phyloP scores from a whole-genome alignment of 2,329 filamentous ascomycete genomes.

The Aspergillus sp. region DNA sequence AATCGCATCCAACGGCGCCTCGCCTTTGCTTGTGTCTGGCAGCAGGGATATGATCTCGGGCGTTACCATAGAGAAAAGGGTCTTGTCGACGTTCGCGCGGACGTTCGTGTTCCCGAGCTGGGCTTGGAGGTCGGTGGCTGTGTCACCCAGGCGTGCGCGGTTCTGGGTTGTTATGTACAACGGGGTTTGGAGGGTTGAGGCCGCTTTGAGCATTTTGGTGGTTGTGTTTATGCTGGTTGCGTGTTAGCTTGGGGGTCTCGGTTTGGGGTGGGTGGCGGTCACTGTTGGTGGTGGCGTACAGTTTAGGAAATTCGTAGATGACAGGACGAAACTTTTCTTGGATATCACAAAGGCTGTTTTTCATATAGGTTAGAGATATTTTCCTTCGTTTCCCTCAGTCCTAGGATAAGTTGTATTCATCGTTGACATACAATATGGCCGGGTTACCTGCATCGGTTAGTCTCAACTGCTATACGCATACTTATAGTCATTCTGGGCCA shows the following conservation, averaged over 20 bases:
- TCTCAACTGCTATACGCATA: not conserved
- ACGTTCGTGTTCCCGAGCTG: slow-evolving; percentile 39
- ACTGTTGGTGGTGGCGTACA: slow-evolving; percentile 44
- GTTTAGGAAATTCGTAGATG: slow-evolving; percentile 76
- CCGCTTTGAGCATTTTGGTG: slow-evolving; percentile 60
- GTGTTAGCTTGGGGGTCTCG: slow-evolving; percentile 1
- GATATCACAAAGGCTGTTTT: slow-evolving; percentile 73
- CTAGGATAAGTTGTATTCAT: no score
- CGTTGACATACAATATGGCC: slow-evolving; percentile 36
- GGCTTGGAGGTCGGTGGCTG: slow-evolving; percentile 62
- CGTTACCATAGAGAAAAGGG: slow-evolving; percentile 78
- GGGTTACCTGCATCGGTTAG: slow-evolving; percentile 32
- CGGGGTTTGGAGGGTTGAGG: slow-evolving; percentile 51
- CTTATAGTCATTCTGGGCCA: no score
- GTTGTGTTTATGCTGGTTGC: slow-evolving; percentile 53
- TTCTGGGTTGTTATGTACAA: slow-evolving; percentile 83
- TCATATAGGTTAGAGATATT: not conserved
- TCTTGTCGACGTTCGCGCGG: slow-evolving; percentile 67
- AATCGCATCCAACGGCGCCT: slow-evolving; percentile 51
- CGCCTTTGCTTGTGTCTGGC: slow-evolving; percentile 22
- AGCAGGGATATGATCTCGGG: slow-evolving; percentile 51
- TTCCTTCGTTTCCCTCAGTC: no score
- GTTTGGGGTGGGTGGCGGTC: not conserved
- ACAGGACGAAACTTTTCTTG: slow-evolving; percentile 84
- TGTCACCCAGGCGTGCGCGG: slow-evolving; percentile 66